Evolutionary conservation across 1,284 basidiomycete species (phyloP).

Genomic region (Apiotrichum domesticum): DNA sequence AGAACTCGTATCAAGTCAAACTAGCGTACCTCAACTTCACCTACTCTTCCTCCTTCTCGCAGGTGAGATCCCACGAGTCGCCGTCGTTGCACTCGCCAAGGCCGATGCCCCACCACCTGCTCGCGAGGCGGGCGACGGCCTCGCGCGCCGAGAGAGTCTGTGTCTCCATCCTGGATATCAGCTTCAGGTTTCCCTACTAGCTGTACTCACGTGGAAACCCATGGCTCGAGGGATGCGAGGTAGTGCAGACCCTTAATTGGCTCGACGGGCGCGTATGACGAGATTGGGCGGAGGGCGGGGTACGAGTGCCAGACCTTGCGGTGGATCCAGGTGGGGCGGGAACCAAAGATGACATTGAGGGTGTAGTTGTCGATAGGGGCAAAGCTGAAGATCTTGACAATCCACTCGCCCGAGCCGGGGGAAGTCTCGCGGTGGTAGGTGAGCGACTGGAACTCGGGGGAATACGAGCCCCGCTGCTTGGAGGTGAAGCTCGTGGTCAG

Average conservation of each 20-base stretch:
- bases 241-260: constrained; percentile 74
- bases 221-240: constrained; percentile 81
- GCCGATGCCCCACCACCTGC: constrained; percentile 55
- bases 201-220: constrained; percentile 47
- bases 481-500: constrained; percentile 58
- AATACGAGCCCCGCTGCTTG: constrained; percentile 46
- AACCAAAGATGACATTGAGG: constrained; percentile 56
- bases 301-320: constrained; percentile 61
- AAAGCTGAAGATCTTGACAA: constrained; percentile 82
- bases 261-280: constrained; percentile 65
- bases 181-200: no score
- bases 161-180: constrained; percentile 69
- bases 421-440: constrained; percentile 68
- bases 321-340: constrained; percentile 69
- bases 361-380: constrained; percentile 60
- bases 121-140: constrained; percentile 66
- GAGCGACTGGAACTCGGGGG: constrained; percentile 80
- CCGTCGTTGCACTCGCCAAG: constrained; percentile 38
- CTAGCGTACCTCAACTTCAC: no score
- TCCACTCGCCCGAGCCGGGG: constrained; percentile 53
- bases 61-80: constrained; percentile 43
- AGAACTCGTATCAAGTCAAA: no score
- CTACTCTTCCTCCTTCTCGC: constrained; percentile 9
- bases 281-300: constrained; percentile 57
- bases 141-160: constrained; percentile 79